Conservation (phyloP, 805 yeast species). For the Saturnispora kantuleensis region DNA sequence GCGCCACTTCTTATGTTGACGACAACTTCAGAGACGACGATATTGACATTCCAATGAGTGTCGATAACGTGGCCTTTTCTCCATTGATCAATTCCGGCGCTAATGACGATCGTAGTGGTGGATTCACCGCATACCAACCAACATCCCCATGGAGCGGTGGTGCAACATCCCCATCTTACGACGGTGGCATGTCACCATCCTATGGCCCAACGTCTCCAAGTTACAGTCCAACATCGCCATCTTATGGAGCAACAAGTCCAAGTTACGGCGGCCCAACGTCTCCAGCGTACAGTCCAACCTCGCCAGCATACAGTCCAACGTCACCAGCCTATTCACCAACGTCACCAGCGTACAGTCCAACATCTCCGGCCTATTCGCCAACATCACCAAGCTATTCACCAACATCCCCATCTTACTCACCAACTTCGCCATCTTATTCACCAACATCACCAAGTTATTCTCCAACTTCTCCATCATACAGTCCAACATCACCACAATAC, state of each 20-base stretch:
- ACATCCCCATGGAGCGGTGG: conserved; percentile 46
- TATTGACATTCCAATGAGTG: conserved; percentile 34
- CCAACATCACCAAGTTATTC: conserved; percentile 75
- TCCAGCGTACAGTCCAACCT: conserved; percentile 58
- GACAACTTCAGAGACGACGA: conserved; percentile 57
- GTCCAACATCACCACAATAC: conserved; percentile 61
- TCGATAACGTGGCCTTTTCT: conserved; percentile 72
- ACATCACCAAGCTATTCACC: conserved; percentile 74
- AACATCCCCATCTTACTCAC: conserved; percentile 55
- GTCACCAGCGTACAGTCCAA: conserved; percentile 60
- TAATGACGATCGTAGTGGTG: conserved; percentile 66
- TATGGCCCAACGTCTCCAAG: conserved; percentile 52
- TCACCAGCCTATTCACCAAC: conserved; percentile 67
- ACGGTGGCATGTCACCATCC: conserved; percentile 36
- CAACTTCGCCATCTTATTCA: conserved; percentile 59
- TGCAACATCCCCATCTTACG: conserved; percentile 36
- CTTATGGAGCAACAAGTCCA: conserved; percentile 51
- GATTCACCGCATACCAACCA: conserved; percentile 53
- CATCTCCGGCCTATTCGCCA: conserved; percentile 68
- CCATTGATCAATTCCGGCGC: conserved; percentile 86
- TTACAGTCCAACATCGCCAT: conserved; percentile 43
- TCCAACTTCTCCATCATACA: conserved; percentile 62
- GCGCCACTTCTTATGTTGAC: conserved; percentile 84
- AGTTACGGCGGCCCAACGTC: conserved; percentile 60
- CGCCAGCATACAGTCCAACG: conserved; percentile 58